Percentiles rank a stretch among this genome's conserved stretches.
phyloP scores from a whole-genome alignment of 768 basidiomycete species.

The Cyclocybe cylindracea region DNA sequence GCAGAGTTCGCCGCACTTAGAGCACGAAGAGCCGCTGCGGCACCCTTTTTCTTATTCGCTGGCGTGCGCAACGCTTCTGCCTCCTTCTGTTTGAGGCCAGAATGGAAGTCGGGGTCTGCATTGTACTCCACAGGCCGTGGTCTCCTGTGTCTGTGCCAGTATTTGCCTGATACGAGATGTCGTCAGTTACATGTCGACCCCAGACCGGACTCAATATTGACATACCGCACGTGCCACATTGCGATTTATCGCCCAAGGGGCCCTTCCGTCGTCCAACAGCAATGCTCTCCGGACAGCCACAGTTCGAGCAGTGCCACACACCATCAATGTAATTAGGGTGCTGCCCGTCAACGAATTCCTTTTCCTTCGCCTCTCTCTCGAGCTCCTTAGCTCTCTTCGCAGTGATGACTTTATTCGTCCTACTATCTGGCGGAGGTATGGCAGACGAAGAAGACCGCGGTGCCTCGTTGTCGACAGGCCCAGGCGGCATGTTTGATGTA shows the following conservation, averaged over 20 bases:
- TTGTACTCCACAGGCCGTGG: slow-evolving; percentile 83
- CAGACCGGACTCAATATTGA: slow-evolving; percentile 13
- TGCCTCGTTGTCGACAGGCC: slow-evolving; percentile 63
- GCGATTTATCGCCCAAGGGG: slow-evolving; percentile 84
- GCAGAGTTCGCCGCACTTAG: slow-evolving; percentile 39
- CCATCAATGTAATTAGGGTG: slow-evolving; percentile 82
- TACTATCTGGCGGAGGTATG: slow-evolving; percentile 43
- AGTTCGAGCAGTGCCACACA: slow-evolving; percentile 94
- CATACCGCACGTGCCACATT: slow-evolving; percentile 92
- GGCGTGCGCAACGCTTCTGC: slow-evolving; percentile 52
- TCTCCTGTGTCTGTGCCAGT: slow-evolving; percentile 84
- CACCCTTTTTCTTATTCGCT: slow-evolving; percentile 58
- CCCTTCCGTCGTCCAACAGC: slow-evolving; percentile 88
- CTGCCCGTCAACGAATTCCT: slow-evolving; percentile 80
- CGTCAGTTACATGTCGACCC: slow-evolving; percentile 3
- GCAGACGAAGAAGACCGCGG: slow-evolving; percentile 41
- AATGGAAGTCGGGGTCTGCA: slow-evolving; percentile 71
- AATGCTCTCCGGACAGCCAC: slow-evolving; percentile 86
- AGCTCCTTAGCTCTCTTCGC: slow-evolving; percentile 72
- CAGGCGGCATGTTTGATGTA: slow-evolving; percentile 48
- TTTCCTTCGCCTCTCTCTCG: slow-evolving; percentile 82
- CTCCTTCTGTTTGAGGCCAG: slow-evolving; percentile 51
- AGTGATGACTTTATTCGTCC: slow-evolving; percentile 45
- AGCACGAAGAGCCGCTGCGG: slow-evolving; percentile 49
- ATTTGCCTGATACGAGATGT: slow-evolving; percentile 62